Evolutionary conservation across 225 moss, liverwort and hornwort genomes (phyloP).

Genomic region (Physcomitrium patens): DNA sequence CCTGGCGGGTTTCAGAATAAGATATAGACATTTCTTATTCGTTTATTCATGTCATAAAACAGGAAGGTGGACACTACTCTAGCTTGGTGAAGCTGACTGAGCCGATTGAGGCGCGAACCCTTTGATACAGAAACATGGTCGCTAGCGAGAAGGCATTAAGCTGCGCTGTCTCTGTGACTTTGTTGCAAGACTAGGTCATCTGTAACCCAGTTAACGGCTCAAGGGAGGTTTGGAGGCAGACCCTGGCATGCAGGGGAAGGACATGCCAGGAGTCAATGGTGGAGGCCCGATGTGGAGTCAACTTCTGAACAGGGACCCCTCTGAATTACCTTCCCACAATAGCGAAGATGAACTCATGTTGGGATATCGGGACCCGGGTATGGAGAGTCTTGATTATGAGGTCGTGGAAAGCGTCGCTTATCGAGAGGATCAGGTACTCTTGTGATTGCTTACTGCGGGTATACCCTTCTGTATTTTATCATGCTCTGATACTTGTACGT

Average conservation of each 20-base stretch:
- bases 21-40: background rate
- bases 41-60: background rate
- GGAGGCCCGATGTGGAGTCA: slow-evolving; percentile 75
- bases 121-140: slow-evolving; percentile 1
- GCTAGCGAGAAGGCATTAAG: slow-evolving; percentile 4
- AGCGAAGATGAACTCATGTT: slow-evolving; percentile 44
- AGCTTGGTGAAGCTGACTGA: slow-evolving; percentile 16
- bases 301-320: slow-evolving; percentile 59
- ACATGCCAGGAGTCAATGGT: slow-evolving; percentile 61
- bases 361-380: slow-evolving; percentile 45
- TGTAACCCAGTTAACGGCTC: background rate
- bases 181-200: slow-evolving; percentile 14
- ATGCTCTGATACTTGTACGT: background rate
- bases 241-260: slow-evolving; percentile 56
- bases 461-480: background rate
- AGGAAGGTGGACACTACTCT: slow-evolving; percentile 17
- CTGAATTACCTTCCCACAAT: slow-evolving; percentile 42
- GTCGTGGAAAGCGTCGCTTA: slow-evolving; percentile 89
- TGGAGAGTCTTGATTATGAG: slow-evolving; percentile 88
- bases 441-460: background rate
- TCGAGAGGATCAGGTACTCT: slow-evolving; percentile 75
- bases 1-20: background rate
- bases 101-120: background rate
- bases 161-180: slow-evolving; percentile 1
- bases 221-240: slow-evolving; percentile 21